Evolutionary conservation across 1,284 basidiomycete genomes (phyloP).

Genomic region (Trametes versicolor): DNA sequence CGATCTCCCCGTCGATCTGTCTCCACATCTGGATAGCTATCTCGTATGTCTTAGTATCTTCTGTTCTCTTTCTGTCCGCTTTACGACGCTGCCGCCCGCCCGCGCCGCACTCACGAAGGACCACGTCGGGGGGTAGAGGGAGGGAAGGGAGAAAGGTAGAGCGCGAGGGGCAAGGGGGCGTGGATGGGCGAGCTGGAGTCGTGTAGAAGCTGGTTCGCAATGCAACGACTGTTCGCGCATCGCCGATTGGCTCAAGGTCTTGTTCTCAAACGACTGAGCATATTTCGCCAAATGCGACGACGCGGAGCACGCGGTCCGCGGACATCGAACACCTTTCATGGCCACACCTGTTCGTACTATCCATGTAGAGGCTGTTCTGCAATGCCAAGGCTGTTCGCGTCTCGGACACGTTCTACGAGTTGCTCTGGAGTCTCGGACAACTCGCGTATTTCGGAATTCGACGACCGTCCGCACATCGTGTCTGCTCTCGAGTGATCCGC

Average conservation of each 20-base stretch:
- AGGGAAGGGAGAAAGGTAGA: not conserved
- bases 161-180: too few relatives aligned
- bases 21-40: conserved; percentile 6
- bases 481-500: too few relatives aligned
- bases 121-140: not conserved
- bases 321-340: too few relatives aligned
- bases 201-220: not conserved
- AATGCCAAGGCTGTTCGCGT: too few relatives aligned
- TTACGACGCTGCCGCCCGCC: conserved; percentile 11
- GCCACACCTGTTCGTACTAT: too few relatives aligned
- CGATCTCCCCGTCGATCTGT: not conserved
- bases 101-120: conserved; percentile 12
- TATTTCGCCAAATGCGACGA: not conserved
- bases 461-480: too few relatives aligned
- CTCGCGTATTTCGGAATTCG: not conserved
- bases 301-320: too few relatives aligned
- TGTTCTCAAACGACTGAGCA: not conserved
- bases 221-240: not conserved
- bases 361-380: not conserved
- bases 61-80: too few relatives aligned
- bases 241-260: not conserved
- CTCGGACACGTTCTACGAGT: too few relatives aligned
- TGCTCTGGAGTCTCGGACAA: too few relatives aligned
- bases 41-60: conserved; percentile 11
- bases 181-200: not conserved